Percentiles rank a stretch among this genome's conserved stretches.
These are phyloP conservation scores for Russula sp. DNA, from an alignment of 768 basidiomycete genomes.

Conservation along the genomic window DNA sequence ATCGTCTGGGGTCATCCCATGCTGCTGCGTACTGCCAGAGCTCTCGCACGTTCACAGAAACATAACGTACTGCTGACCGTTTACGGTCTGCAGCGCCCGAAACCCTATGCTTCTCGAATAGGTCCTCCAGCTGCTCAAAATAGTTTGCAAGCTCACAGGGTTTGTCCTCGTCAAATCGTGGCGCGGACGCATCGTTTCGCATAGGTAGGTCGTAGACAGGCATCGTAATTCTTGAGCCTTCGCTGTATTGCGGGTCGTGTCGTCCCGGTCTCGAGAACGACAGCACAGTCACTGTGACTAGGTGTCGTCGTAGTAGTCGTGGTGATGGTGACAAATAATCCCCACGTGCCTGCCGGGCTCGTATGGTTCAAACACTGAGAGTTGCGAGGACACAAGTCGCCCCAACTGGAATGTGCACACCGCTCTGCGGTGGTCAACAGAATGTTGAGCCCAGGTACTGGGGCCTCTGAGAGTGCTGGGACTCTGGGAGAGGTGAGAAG, in stretches of 20 bases:
- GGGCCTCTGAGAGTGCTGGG: no score
- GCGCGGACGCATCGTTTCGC: slow-evolving; percentile 33
- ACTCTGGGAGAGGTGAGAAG: no score
- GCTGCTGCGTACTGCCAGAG: neutral
- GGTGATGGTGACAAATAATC: no score
- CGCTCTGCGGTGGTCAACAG: no score
- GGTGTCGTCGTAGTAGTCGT: no score
- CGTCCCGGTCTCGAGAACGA: no score
- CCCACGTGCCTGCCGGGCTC: no score
- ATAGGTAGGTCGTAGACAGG: neutral
- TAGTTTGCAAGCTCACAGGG: neutral
- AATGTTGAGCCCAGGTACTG: no score
- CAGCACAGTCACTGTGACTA: no score
- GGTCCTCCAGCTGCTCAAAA: neutral
- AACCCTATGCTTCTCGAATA: neutral
- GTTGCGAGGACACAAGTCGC: no score
- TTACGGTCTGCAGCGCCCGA: neutral
- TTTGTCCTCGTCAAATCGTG: neutral
- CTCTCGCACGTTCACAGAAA: neutral
- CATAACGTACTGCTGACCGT: neutral
- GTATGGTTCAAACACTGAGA: no score
- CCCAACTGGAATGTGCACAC: no score
- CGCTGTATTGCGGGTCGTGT: neutral
- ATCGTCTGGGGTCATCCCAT: neutral
- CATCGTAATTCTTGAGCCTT: neutral